These are phyloP conservation scores for Penicillium chermesinum DNA, from an alignment of 495 filamentous ascomycete species.

Conservation along the genomic window DNA sequence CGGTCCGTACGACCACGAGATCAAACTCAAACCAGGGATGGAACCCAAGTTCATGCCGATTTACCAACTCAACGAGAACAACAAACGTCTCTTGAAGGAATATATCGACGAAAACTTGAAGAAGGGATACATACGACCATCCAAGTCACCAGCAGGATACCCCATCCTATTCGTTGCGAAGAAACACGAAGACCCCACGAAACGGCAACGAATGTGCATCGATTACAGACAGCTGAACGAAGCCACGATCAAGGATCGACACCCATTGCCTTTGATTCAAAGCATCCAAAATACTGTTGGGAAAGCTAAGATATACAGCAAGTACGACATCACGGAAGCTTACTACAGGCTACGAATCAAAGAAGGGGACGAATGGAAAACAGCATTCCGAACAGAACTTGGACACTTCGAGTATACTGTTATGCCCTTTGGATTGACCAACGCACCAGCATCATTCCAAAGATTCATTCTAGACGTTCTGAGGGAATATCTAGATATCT, in stretches of 20 bases:
- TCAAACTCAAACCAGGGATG: background rate
- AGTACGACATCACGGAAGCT: conserved; percentile 5
- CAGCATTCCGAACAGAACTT: conserved; percentile 13
- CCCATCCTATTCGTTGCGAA: conserved; percentile 22
- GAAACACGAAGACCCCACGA: conserved; percentile 13
- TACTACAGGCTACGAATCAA: background rate
- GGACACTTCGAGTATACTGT: conserved; percentile 14
- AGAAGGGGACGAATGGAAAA: conserved; percentile 15
- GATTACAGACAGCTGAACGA: background rate
- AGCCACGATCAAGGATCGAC: conserved; percentile 15
- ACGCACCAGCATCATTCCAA: conserved; percentile 12
- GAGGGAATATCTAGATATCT: conserved; percentile 10
- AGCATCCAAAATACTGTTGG: conserved; percentile 16
- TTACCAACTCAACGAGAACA: conserved; percentile 10
- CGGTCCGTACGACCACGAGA: background rate
- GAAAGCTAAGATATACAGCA: conserved; percentile 19
- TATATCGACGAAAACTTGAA: conserved; percentile 17
- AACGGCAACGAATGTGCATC: background rate
- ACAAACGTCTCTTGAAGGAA: conserved; percentile 5
- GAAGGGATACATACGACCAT: conserved; percentile 12
- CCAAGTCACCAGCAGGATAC: conserved; percentile 10
- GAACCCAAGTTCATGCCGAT: conserved; percentile 5
- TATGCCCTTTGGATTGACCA: conserved; percentile 15
- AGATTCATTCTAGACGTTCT: conserved; percentile 1
- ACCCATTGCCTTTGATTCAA: conserved; percentile 17